These are phyloP conservation scores for Hemileia vastatrix DNA, from an alignment of 1,284 basidiomycete genomes.

Conservation along the genomic window DNA sequence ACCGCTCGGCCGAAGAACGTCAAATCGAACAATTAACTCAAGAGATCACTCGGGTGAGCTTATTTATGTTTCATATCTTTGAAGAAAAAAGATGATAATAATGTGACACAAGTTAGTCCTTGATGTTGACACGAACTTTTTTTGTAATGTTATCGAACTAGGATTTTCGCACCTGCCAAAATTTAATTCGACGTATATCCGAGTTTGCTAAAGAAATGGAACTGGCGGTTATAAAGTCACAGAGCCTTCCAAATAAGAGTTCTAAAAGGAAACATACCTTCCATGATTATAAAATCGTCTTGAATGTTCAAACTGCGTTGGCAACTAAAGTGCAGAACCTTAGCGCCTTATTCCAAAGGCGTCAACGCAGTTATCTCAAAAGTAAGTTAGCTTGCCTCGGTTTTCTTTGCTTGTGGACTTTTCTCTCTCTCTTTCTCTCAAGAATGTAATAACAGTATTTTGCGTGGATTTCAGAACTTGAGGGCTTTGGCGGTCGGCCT, in stretches of 20 bases:
- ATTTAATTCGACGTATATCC: slow-evolving; percentile 14
- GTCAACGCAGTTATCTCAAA: slow-evolving; percentile 94
- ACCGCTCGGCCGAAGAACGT: slow-evolving; percentile 81
- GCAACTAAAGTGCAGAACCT: slow-evolving; percentile 90
- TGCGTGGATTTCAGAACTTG: no score
- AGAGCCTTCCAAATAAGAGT: not conserved
- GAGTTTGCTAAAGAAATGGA: slow-evolving; percentile 15
- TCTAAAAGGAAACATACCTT: slow-evolving; percentile 42
- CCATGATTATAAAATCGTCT: slow-evolving; percentile 57
- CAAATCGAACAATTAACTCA: slow-evolving; percentile 80
- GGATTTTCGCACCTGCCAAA: slow-evolving; percentile 18
- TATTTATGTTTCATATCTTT: no score
- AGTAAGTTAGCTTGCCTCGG: slow-evolving; percentile 54
- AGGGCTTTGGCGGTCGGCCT: no score
- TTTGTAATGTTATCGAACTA: not conserved
- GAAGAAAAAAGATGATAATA: no score
- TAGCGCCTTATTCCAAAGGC: slow-evolving; percentile 87
- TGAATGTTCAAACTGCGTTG: slow-evolving; percentile 93
- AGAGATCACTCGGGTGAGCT: slow-evolving; percentile 69
- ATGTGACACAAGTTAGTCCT: no score
- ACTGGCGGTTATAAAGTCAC: not conserved
- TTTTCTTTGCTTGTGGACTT: slow-evolving; percentile 4
- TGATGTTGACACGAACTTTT: no score
- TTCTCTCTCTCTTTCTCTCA: slow-evolving; percentile 18
- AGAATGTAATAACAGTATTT: no score